A percentile compares a stretch with the other conserved stretches of the same genome.
Evolutionary conservation across 805 yeast species (phyloP).

Genomic region (Hanseniaspora nectarophila): DNA sequence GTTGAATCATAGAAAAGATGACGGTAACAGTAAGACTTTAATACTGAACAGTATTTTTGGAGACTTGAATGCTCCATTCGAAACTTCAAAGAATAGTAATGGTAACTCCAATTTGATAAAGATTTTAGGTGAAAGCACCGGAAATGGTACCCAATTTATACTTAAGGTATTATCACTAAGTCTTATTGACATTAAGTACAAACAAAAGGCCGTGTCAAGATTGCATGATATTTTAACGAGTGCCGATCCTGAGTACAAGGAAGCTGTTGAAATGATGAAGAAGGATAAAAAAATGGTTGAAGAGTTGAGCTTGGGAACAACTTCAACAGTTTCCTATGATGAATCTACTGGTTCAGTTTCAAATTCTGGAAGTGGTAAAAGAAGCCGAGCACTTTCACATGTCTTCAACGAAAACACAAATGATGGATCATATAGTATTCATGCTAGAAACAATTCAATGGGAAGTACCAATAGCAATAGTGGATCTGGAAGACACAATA

Average conservation of each 20-base stretch:
- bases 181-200: conserved; percentile 43
- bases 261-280: conserved; percentile 30
- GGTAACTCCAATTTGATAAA: conserved; percentile 21
- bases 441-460: background rate
- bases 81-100: conserved; percentile 16
- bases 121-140: conserved; percentile 2
- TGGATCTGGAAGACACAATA: background rate
- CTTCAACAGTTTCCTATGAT: background rate
- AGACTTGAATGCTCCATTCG: conserved; percentile 22
- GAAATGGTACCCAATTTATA: conserved; percentile 63
- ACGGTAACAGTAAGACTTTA: conserved; percentile 41
- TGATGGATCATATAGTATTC: background rate
- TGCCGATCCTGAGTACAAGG: conserved; percentile 37
- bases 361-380: background rate
- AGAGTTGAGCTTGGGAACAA: conserved; percentile 60
- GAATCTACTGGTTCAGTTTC: background rate
- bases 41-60: conserved; percentile 62
- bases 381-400: conserved; percentile 6
- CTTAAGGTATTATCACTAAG: conserved; percentile 71
- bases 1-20: conserved; percentile 55
- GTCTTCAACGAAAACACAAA: background rate
- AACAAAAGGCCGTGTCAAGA: conserved; percentile 47
- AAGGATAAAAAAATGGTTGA: conserved; percentile 79
- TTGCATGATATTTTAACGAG: conserved; percentile 54
- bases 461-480: background rate